Evolutionary conservation across 805 yeast genomes (phyloP).

Genomic region (Ogataea polymorpha): DNA sequence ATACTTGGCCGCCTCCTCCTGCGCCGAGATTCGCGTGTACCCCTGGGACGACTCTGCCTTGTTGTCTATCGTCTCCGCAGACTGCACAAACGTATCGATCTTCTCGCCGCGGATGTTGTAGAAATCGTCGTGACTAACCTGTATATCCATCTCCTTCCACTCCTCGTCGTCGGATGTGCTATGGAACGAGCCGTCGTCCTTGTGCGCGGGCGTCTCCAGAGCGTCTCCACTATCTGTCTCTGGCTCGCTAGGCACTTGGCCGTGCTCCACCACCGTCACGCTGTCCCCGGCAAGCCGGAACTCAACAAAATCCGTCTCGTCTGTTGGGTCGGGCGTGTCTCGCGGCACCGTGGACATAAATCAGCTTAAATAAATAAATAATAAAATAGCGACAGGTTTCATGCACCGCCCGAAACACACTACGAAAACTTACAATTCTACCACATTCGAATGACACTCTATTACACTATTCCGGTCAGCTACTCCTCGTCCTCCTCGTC

Average conservation of each 20-base stretch:
- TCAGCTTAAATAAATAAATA: neutral
- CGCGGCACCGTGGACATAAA: neutral
- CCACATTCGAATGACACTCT: neutral
- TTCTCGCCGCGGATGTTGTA: constrained; percentile 78
- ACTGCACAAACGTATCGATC: constrained; percentile 38
- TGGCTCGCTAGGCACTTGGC: constrained; percentile 8
- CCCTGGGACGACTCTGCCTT: constrained; percentile 51
- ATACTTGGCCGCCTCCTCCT: constrained; percentile 78
- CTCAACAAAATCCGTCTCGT: constrained; percentile 21
- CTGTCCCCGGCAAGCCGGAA: constrained; percentile 24
- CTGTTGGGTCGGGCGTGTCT: constrained; percentile 8
- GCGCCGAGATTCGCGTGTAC: constrained; percentile 85
- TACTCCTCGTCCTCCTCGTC: constrained; percentile 93
- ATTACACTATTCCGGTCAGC: constrained; percentile 14
- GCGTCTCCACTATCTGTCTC: neutral
- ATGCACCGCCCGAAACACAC: constrained; percentile 3
- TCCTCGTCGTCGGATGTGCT: constrained; percentile 40
- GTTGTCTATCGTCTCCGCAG: constrained; percentile 24
- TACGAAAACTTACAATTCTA: neutral
- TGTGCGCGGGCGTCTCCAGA: neutral
- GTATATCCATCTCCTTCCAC: constrained; percentile 88
- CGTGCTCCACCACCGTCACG: constrained; percentile 20
- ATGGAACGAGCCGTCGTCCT: neutral
- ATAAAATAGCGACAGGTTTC: neutral
- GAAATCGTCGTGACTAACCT: constrained; percentile 63